These are phyloP conservation scores for Helianthus tuberosus DNA, from an alignment of 129 eudicot genomes.

Conservation along the genomic window DNA sequence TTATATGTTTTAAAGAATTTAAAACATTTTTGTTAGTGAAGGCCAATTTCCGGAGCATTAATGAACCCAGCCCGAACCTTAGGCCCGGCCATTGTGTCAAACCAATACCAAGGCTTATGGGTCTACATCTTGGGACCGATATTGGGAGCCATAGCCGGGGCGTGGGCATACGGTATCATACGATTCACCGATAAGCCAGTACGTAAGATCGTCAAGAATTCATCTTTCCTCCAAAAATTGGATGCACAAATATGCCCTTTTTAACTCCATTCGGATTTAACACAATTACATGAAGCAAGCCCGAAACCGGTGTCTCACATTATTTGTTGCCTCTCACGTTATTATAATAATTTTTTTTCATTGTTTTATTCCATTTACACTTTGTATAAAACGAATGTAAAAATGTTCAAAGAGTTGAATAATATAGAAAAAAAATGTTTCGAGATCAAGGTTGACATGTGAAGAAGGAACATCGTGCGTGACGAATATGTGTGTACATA, in stretches of 20 bases:
- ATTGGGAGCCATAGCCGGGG: conserved; percentile 76
- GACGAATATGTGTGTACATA: too few species aligned
- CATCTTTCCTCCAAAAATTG: conserved; percentile 54
- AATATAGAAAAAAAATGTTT: too few species aligned
- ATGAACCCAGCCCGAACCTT: conserved; percentile 96
- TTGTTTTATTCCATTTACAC: background rate
- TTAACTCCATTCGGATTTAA: background rate
- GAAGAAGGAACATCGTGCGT: too few species aligned
- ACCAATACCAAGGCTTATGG: conserved; percentile 64
- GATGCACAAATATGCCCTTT: background rate
- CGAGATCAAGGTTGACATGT: too few species aligned
- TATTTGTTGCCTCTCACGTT: background rate
- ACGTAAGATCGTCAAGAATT: conserved; percentile 68
- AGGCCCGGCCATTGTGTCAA: conserved; percentile 85
- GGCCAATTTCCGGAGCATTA: conserved; percentile 96
- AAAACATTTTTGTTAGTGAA: conserved; percentile 28
- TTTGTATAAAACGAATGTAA: too few species aligned
- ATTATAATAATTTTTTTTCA: background rate
- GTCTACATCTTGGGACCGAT: conserved; percentile 69
- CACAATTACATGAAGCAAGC: background rate
- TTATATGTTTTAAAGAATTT: background rate
- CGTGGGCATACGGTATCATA: conserved; percentile 74
- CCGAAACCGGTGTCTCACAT: background rate
- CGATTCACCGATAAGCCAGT: conserved; percentile 82
- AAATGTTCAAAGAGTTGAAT: too few species aligned